A percentile compares a stretch with the other conserved stretches of the same genome.
Conservation (phyloP, 257 asterid species). For the Capsicum pubescens region DNA sequence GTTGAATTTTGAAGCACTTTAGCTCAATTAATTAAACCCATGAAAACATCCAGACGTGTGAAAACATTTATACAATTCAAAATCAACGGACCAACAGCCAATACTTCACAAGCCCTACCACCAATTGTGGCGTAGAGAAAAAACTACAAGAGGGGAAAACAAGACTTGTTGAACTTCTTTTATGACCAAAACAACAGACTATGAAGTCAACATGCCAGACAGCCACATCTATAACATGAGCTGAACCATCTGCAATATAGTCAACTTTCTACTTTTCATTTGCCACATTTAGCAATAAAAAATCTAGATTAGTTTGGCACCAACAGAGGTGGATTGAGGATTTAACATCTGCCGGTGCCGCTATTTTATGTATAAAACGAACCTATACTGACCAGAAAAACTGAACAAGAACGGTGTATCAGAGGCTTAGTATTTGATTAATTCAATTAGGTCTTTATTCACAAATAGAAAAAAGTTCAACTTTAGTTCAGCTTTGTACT, state of each 20-base stretch:
- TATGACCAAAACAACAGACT: background rate
- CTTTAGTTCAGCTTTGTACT: no score
- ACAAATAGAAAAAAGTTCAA: no score
- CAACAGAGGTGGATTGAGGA: background rate
- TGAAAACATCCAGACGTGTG: background rate
- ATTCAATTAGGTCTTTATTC: no score
- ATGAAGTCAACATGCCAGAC: background rate
- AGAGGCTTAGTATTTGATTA: no score
- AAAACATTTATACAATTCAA: background rate
- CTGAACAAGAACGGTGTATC: no score
- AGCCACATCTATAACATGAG: background rate
- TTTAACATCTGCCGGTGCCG: no score
- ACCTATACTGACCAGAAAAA: no score
- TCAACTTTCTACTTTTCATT: constrained; percentile 3
- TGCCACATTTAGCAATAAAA: background rate
- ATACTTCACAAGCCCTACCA: background rate
- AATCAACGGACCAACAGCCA: background rate
- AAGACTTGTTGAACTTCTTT: background rate
- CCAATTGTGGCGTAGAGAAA: background rate
- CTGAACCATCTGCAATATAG: background rate
- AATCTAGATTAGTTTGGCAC: background rate
- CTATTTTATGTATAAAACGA: no score
- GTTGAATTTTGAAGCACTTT: background rate
- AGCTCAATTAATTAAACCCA: background rate
- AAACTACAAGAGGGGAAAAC: background rate